phyloP scores from a whole-genome alignment of 2,329 filamentous ascomycete genomes.

The Fusarium staphyleae region DNA sequence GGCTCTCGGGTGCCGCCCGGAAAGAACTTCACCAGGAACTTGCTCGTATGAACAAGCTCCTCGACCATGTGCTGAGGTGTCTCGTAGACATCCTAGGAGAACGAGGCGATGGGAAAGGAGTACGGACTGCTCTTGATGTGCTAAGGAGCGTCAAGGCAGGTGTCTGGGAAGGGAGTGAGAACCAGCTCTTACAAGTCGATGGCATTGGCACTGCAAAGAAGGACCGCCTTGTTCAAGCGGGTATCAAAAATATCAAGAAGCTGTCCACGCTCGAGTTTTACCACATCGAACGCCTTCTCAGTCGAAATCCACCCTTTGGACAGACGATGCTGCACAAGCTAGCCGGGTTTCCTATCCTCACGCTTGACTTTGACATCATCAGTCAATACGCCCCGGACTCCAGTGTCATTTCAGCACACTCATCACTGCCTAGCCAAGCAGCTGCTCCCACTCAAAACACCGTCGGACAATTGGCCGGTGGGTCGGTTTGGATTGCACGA shows the following conservation, averaged over 20 bases:
- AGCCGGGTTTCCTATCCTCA: slow-evolving; percentile 71
- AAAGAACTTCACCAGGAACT: slow-evolving; percentile 46
- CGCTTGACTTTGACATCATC: slow-evolving; percentile 49
- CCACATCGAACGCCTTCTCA: slow-evolving; percentile 78
- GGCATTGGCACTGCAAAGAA: slow-evolving; percentile 78
- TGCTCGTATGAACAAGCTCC: slow-evolving; percentile 42
- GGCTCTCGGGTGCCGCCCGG: slow-evolving; percentile 47
- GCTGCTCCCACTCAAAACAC: background rate
- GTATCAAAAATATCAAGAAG: slow-evolving; percentile 74
- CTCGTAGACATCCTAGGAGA: slow-evolving; percentile 49
- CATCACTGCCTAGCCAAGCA: background rate
- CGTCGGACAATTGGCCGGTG: background rate
- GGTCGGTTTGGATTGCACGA: slow-evolving; percentile 56
- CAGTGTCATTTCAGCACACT: background rate
- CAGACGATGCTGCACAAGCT: slow-evolving; percentile 70
- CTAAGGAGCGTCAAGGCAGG: slow-evolving; percentile 77
- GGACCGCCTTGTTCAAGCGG: slow-evolving; percentile 74
- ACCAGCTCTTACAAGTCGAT: slow-evolving; percentile 84
- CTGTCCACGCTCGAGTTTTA: slow-evolving; percentile 71
- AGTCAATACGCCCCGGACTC: slow-evolving; percentile 9
- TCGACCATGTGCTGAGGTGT: slow-evolving; percentile 49
- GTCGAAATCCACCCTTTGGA: slow-evolving; percentile 84
- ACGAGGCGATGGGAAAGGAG: slow-evolving; percentile 67
- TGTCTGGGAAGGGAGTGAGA: slow-evolving; percentile 81
- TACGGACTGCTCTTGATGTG: slow-evolving; percentile 76